Evolutionary conservation across 2,329 filamentous ascomycete genomes (phyloP).

Genomic region (Tolypocladium guangdongense): DNA sequence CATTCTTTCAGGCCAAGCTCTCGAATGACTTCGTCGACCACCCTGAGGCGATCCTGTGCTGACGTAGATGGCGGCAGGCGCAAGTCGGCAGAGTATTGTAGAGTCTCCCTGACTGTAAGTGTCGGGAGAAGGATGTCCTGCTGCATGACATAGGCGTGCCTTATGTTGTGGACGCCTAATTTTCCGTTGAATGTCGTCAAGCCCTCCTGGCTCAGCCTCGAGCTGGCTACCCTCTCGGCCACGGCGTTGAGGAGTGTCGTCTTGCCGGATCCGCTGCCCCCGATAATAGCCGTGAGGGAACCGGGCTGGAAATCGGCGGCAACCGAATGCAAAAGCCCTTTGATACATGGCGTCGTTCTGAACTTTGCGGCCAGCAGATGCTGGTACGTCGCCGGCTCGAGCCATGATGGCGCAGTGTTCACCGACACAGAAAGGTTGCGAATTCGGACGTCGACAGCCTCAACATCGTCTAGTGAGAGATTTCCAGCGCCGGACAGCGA

Average conservation of each 20-base stretch:
- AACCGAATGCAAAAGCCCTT: constrained; percentile 50
- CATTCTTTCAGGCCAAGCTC: constrained; percentile 70
- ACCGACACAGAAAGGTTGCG: constrained; percentile 44
- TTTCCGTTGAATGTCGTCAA: constrained; percentile 50
- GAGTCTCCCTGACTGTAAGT: constrained; percentile 64
- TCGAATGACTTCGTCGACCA: constrained; percentile 68
- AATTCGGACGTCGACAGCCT: constrained; percentile 42
- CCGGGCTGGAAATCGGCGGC: constrained; percentile 53
- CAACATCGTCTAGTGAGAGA: constrained; percentile 40
- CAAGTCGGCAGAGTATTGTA: constrained; percentile 62
- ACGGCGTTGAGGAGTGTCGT: constrained; percentile 62
- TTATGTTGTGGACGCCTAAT: constrained; percentile 38
- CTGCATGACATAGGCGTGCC: constrained; percentile 64
- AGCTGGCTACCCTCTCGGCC: constrained; percentile 55
- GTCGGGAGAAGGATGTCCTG: constrained; percentile 65
- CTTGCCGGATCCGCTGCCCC: constrained; percentile 64
- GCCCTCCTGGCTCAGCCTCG: constrained; percentile 40
- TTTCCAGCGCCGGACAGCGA: constrained; percentile 23
- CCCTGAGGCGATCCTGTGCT: constrained; percentile 42
- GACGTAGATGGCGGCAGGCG: constrained; percentile 54
- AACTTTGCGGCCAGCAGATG: constrained; percentile 26
- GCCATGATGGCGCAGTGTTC: constrained; percentile 44
- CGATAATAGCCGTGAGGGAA: constrained; percentile 64
- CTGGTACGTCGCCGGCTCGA: constrained; percentile 35
- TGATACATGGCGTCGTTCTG: constrained; percentile 26